Conservation (phyloP, 345 rosid genomes). For the Brassica rapa region DNA sequence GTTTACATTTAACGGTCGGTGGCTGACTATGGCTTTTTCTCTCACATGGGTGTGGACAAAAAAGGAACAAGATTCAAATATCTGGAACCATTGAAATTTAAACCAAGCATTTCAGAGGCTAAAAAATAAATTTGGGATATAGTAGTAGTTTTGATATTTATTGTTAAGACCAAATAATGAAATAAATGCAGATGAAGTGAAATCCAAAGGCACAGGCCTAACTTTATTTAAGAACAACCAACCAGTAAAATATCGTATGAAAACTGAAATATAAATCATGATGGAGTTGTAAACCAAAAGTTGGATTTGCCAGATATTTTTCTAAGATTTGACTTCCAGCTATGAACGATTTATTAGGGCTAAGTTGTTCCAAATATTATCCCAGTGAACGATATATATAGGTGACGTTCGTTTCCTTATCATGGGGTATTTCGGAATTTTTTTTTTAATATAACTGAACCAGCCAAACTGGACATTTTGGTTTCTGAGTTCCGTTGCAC, state of each 20-base stretch:
- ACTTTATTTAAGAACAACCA: background rate
- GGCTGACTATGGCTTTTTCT: background rate
- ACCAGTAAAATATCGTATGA: background rate
- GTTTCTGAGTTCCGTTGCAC: background rate
- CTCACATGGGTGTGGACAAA: background rate
- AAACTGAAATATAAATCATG: background rate
- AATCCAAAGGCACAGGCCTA: background rate
- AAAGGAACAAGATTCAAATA: background rate
- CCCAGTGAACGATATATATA: background rate
- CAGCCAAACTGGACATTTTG: background rate
- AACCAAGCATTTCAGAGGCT: background rate
- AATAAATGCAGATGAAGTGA: conserved; percentile 9
- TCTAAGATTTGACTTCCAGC: background rate
- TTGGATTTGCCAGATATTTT: background rate
- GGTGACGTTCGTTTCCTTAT: background rate
- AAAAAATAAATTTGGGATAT: background rate
- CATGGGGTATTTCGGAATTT: background rate
- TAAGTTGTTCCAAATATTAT: background rate
- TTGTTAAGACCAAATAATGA: background rate
- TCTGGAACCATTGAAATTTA: background rate
- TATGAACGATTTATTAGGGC: background rate
- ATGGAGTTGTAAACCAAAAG: background rate
- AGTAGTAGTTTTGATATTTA: background rate
- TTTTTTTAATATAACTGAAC: background rate
- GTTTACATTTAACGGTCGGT: conserved; percentile 21